Percentiles rank a stretch among this genome's conserved stretches.
Conservation (phyloP, 768 basidiomycete genomes). For the Boletus rex-veris region DNA sequence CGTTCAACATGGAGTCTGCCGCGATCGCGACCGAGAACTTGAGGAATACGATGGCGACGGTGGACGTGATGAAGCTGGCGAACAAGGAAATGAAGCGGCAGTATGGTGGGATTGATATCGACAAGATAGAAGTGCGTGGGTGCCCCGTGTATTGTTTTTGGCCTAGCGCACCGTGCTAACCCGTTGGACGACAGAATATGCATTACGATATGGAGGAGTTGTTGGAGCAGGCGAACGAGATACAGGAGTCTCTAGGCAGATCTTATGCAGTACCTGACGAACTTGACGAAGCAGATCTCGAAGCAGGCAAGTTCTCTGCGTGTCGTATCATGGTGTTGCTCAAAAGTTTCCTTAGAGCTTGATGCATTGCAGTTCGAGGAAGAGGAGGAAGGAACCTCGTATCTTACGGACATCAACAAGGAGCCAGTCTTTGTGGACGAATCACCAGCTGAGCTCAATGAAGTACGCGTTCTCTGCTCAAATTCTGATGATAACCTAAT, state of each 20-base stretch:
- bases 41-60: slow-evolving; percentile 97
- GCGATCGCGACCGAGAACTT: slow-evolving; percentile 96
- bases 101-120: slow-evolving; percentile 95
- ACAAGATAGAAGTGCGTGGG: slow-evolving; percentile 88
- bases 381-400: slow-evolving; percentile 88
- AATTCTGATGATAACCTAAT: neutral
- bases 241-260: slow-evolving; percentile 89
- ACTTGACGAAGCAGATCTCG: slow-evolving; percentile 93
- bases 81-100: slow-evolving; percentile 97
- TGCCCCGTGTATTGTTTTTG: too few species aligned
- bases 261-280: slow-evolving; percentile 98
- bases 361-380: slow-evolving; percentile 91
- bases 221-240: slow-evolving; percentile 95
- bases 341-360: slow-evolving; percentile 58
- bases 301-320: slow-evolving; percentile 66
- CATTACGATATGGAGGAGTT: slow-evolving; percentile 99
- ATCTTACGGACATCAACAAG: slow-evolving; percentile 82
- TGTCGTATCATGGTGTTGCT: neutral
- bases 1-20: slow-evolving; percentile 98
- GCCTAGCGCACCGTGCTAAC: neutral
- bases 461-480: slow-evolving; percentile 41
- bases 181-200: slow-evolving; percentile 58
- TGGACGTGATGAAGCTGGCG: slow-evolving; percentile 92
- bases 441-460: slow-evolving; percentile 64
- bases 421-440: slow-evolving; percentile 93